Evolutionary conservation across 2,329 filamentous ascomycete species (phyloP).

Genomic region (Emmonsiellopsis sp.): DNA sequence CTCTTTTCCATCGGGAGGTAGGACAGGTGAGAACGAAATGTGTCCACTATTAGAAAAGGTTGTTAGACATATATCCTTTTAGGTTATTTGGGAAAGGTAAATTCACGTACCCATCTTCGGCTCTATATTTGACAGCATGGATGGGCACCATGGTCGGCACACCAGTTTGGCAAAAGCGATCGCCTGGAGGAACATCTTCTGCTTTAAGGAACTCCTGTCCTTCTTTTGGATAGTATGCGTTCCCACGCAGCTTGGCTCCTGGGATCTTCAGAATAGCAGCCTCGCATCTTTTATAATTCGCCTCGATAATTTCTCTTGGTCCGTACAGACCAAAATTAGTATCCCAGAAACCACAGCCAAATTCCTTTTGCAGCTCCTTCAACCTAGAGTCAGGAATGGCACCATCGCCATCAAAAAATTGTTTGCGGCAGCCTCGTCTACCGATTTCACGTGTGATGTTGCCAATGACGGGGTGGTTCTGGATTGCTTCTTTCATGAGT

Average conservation of each 20-base stretch:
- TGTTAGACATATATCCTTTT: background rate
- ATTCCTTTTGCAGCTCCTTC: background rate
- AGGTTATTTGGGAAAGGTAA: background rate
- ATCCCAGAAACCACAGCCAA: background rate
- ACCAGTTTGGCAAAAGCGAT: background rate
- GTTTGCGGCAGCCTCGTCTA: background rate
- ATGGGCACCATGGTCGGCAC: background rate
- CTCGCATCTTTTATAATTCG: background rate
- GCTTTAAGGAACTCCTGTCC: background rate
- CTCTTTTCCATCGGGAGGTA: constrained; percentile 5
- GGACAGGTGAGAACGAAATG: constrained; percentile 9
- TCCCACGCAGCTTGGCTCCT: background rate
- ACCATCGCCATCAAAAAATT: background rate
- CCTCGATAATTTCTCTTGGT: background rate
- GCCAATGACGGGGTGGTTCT: constrained; percentile 1
- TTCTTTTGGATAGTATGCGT: background rate
- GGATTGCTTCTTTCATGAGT: background rate
- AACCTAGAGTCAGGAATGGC: background rate
- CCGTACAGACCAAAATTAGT: background rate
- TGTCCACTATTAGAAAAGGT: constrained; percentile 2
- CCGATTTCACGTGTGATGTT: background rate
- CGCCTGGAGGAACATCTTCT: background rate
- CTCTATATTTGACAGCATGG: background rate
- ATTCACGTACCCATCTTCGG: background rate
- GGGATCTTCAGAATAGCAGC: background rate